These are phyloP conservation scores for Coelastrella sp. DNA, from an alignment of 139 green algal genomes.

Conservation along the genomic window DNA sequence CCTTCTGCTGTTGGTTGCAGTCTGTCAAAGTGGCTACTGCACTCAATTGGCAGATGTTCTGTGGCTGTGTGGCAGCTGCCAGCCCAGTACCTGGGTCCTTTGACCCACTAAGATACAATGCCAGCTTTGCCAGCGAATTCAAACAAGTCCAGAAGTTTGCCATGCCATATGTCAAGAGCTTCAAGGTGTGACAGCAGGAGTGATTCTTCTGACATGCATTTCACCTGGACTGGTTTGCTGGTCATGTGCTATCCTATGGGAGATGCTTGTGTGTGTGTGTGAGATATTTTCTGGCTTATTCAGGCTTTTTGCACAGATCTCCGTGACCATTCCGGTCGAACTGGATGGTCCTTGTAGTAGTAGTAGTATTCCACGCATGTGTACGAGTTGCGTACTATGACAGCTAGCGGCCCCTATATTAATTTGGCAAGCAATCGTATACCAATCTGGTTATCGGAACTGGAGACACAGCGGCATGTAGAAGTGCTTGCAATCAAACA, in stretches of 20 bases:
- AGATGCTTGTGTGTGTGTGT: neutral
- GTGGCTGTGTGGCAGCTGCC: slow-evolving; percentile 30
- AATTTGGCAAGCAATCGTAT: too few relatives aligned
- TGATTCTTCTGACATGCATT: neutral
- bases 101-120: slow-evolving; percentile 44
- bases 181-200: slow-evolving; percentile 24
- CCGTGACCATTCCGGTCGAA: too few relatives aligned
- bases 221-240: neutral
- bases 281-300: too few relatives aligned
- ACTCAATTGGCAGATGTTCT: slow-evolving; percentile 52
- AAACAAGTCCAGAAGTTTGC: slow-evolving; percentile 38
- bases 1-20: neutral
- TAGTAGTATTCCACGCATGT: too few relatives aligned
- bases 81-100: slow-evolving; percentile 27
- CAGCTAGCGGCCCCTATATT: too few relatives aligned
- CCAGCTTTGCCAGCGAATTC: slow-evolving; percentile 17
- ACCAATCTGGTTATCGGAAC: too few relatives aligned
- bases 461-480: too few relatives aligned
- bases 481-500: too few relatives aligned
- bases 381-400: too few relatives aligned
- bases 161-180: slow-evolving; percentile 12
- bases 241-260: neutral
- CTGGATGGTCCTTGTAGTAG: too few relatives aligned
- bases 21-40: slow-evolving; percentile 34
- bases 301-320: too few relatives aligned